Evolutionary conservation across 1,139 yeast genomes (phyloP), one percentile per base, ranked within the genome.

Genomic region (Magnusiomyces magnusii): DNA sequence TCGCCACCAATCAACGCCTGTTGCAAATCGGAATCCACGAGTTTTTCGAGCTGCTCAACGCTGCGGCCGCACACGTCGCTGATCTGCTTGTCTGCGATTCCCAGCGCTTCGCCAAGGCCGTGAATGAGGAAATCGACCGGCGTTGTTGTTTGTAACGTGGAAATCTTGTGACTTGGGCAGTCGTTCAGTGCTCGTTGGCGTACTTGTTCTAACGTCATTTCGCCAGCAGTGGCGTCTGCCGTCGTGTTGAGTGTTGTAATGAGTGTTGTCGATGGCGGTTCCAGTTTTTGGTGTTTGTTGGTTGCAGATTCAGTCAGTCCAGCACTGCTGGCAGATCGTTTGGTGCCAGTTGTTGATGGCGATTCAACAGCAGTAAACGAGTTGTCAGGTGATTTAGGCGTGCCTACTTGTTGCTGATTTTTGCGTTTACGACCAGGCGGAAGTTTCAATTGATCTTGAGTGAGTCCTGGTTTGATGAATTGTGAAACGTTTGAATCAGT

Each of bases 381-480:
- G 5, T 15, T 31, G 19, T 50, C 53, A 2, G 53, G 53, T 2
- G 53, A 50, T 3, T 24, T 24, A 31, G n/a, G n/a, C n/a, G n/a
- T 50, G 5, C 25, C 41, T 10, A 41, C 39, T 27, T 31, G 42
- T 15, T 31, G 23, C 21, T 50, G 49, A 21, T 25, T 44, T 23
- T 44, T 44, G 17, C 27, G 49, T n/a, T 39, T 27, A n/a, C 55
- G 49, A 15, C 55, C 47, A 5, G 55, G 34, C 1, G 55, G 55
- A 17, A 52, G 47, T 25, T 52, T 52, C 34, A 52, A 19, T 27
- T 52, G 55, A 17, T 52, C 55, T n/a, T 52, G 55, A 1, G 55
- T 52, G 17, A 52, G 34, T 9, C 55, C 55, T 23, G 55, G 55
- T 23, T 25, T 39, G 15, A 52, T 41, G 41, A 24, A 42, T 36